Evolutionary conservation across 1,284 basidiomycete genomes (phyloP).

Genomic region (Puccinia hordei): DNA sequence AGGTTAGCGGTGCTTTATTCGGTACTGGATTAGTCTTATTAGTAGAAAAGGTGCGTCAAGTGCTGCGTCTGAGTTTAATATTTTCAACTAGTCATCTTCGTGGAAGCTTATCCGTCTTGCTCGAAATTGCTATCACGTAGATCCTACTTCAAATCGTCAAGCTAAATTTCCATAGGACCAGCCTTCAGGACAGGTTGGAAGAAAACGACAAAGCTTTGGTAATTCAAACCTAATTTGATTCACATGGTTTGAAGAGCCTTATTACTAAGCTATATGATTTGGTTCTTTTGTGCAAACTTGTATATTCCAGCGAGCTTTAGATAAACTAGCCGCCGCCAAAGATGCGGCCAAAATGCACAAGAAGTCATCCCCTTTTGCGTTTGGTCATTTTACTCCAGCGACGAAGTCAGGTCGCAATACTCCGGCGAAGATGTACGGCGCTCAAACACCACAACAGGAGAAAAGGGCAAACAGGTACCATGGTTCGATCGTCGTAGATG

Average conservation of each 20-base stretch:
- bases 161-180: constrained; percentile 47
- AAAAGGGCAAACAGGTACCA: background rate
- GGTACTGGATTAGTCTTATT: constrained; percentile 68
- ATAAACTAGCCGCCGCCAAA: constrained; percentile 53
- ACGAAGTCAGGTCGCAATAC: constrained; percentile 21
- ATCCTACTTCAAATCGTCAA: constrained; percentile 46
- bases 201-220: constrained; percentile 47
- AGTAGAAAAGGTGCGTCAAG: constrained; percentile 64
- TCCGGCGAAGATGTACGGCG: constrained; percentile 29
- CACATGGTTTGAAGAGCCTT: background rate
- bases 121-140: background rate
- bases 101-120: background rate
- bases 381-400: background rate
- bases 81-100: background rate
- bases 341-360: constrained; percentile 12
- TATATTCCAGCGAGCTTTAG: constrained; percentile 51
- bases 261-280: background rate
- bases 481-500: constrained; percentile 10
- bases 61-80: background rate
- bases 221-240: background rate
- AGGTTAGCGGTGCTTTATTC: constrained; percentile 64
- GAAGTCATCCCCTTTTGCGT: constrained; percentile 3
- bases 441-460: background rate
- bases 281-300: background rate
- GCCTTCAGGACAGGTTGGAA: constrained; percentile 34